These are phyloP conservation scores for Syzygium jambos DNA, from an alignment of 345 rosid species.

Conservation along the genomic window DNA sequence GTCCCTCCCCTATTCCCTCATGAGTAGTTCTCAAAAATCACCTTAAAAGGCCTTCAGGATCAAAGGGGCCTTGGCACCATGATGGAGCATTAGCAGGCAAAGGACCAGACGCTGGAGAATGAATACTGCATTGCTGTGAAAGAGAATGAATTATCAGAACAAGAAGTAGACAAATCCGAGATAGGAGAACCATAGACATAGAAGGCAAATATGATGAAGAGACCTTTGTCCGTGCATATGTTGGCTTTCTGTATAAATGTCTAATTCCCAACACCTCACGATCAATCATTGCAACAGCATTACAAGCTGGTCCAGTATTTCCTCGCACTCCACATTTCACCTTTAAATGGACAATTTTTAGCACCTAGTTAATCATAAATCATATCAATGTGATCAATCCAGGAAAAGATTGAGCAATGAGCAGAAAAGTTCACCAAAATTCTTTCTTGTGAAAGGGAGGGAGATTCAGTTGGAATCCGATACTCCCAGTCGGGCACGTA, in stretches of 20 bases:
- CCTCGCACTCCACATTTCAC: constrained; percentile 79
- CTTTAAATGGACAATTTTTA: constrained; percentile 16
- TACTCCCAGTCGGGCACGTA: constrained; percentile 78
- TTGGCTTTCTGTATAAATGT: constrained; percentile 65
- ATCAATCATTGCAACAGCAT: constrained; percentile 81
- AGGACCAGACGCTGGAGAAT: constrained; percentile 66
- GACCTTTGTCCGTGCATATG: constrained; percentile 59
- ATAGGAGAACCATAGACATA: not conserved
- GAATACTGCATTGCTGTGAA: constrained; percentile 64
- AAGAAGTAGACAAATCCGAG: not conserved
- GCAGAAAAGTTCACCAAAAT: constrained; percentile 32
- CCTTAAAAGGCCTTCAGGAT: constrained; percentile 92
- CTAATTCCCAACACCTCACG: constrained; percentile 53
- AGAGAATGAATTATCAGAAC: not conserved
- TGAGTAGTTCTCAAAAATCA: constrained; percentile 8
- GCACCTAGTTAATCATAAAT: not conserved
- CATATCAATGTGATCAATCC: not conserved
- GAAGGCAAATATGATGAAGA: not conserved
- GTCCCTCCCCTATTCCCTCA: not conserved
- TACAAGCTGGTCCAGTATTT: constrained; percentile 78
- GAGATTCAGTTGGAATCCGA: constrained; percentile 32
- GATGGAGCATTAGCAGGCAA: constrained; percentile 71
- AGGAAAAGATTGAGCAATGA: not conserved
- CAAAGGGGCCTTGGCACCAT: constrained; percentile 96
- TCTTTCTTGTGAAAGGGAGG: constrained; percentile 28